Conservation (phyloP, 1,284 basidiomycete species). For the Fomes fomentarius region DNA sequence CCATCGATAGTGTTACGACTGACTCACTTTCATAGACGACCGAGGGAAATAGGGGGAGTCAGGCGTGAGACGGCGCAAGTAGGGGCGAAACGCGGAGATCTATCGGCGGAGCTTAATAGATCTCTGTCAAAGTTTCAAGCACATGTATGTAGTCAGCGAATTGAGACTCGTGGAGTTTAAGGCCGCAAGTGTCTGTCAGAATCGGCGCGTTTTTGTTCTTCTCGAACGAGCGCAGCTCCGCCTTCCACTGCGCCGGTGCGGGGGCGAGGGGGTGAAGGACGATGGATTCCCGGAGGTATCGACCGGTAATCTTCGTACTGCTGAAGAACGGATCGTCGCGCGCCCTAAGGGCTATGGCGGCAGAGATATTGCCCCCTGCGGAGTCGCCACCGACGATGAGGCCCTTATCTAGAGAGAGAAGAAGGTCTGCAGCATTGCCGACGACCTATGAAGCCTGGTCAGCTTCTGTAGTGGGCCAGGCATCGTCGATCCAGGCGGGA, state of each 20-base stretch:
- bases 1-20: too few relatives aligned
- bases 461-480: too few relatives aligned
- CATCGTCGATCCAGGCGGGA: neutral
- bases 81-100: conserved; percentile 17
- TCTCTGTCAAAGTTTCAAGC: neutral
- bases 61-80: conserved; percentile 12
- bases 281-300: conserved; percentile 7
- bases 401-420: conserved; percentile 14
- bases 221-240: neutral
- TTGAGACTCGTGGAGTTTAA: too few relatives aligned
- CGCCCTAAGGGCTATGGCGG: conserved; percentile 20
- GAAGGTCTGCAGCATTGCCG: neutral
- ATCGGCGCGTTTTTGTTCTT: neutral
- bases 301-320: conserved; percentile 9
- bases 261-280: conserved; percentile 12
- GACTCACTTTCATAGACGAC: too few relatives aligned
- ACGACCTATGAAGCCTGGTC: neutral
- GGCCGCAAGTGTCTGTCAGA: neutral
- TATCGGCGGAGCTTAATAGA: neutral
- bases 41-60: too few relatives aligned
- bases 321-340: conserved; percentile 25
- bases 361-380: conserved; percentile 27
- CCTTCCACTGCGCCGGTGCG: conserved; percentile 13
- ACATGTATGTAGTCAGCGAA: too few relatives aligned
- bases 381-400: conserved; percentile 29